Evolutionary conservation across 352 stramenopile genomes (phyloP), one percentile per base, ranked within the genome.

Genomic region (Phytophthora foliorum): DNA sequence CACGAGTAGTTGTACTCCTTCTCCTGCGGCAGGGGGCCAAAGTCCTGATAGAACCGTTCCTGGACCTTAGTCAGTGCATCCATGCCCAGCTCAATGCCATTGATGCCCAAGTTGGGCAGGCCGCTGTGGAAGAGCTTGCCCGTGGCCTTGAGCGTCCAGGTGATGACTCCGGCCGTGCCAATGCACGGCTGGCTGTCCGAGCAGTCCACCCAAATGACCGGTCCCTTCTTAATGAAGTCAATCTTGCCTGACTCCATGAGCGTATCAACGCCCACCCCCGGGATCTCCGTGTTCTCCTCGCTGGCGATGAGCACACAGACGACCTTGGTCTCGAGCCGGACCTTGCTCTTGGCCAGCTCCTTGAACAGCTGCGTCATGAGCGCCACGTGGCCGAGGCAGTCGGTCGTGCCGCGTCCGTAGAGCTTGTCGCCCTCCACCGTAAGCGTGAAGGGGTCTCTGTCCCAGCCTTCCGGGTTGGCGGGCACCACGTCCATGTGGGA

Each of bases 401-500:
- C 92, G 24, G 93, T 98, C 22, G 93, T 98, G 22, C 93, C 93
- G 17, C 93, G 85, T 5, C 91, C 93, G 70, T 95, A 98, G 14
- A 98, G 85, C 72, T 93, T 92, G 77, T 98, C 92, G 36, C 91
- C 92, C 54, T 97, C 93, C 4, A 93, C 86, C 17, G 75, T 83
- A 1, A 98, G 78, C 42, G 88, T 79, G 76, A 98, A 98, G 21
- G 92, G 92, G 57, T 98, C 87, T 38, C 86, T 72, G 17, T 89
- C 75, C 92, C 92, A 98, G 17, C 78, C 85, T 55, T 96, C 89
- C 8, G 91, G 88, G 74, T 96, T 95, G 32, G 92, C 92, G 9
- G 92, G 92, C 57, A 98, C 92, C 22, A 98, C 92, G 61, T 98
- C 93, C 80, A 98, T 81, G 81, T 98, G 92, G 49, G 82, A 94